Evolutionary conservation across 75 land plant species (phyloP), one percentile per base, ranked within the genome.

Genomic region (Selaginella tamariscina): DNA sequence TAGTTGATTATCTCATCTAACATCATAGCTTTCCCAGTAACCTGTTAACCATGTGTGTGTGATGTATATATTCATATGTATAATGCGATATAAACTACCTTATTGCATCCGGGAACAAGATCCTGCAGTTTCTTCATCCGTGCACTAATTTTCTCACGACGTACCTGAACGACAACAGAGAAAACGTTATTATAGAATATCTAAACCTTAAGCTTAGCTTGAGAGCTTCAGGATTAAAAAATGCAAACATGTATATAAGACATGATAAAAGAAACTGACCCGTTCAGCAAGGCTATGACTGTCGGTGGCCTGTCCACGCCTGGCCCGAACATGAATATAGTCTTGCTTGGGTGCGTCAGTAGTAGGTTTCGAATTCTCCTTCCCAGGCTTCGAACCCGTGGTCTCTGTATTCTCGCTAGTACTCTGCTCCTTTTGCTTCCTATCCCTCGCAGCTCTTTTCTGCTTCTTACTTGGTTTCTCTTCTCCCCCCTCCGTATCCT

Each of bases 201-300:
- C n/a, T n/a, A n/a, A n/a, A n/a, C n/a, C n/a, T n/a, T n/a, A n/a
- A n/a, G n/a, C n/a, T n/a, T n/a, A n/a, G n/a, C n/a, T n/a, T n/a
- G n/a, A n/a, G n/a, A n/a, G n/a, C n/a, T n/a, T n/a, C n/a, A n/a
- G n/a, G n/a, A n/a, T n/a, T n/a, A n/a, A n/a, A n/a, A n/a, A n/a
- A n/a, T n/a, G n/a, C n/a, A n/a, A n/a, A n/a, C n/a, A n/a, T n/a
- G n/a, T n/a, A n/a, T n/a, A n/a, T n/a, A n/a, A n/a, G n/a, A n/a
- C n/a, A n/a, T n/a, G n/a, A n/a, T n/a, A n/a, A n/a, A n/a, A n/a
- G n/a, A 15, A 39, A 39, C 49, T 39, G 49, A 59, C 62, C 64
- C 84, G 75, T 57, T 82, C 83, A 24, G 83, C 83, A 44, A 82
- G 75, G 73, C 83, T 82, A 72, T 82, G 85, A 63, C 85, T 82